Evolutionary conservation across 148 eudicot species (phyloP).

Genomic region (Vaccinium macrocarpon): DNA sequence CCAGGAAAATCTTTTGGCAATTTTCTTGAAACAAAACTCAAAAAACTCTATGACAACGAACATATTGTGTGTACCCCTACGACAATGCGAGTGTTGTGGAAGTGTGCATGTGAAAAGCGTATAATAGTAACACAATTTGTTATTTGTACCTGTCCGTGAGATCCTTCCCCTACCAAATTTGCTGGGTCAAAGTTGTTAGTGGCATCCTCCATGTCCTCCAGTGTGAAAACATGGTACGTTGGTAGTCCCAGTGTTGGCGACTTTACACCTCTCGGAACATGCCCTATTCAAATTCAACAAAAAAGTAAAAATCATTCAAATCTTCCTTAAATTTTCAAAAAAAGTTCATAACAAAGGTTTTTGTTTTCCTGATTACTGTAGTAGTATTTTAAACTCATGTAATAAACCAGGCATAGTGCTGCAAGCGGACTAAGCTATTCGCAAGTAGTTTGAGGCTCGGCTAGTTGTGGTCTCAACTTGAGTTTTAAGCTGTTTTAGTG

Average conservation of each 20-base stretch:
- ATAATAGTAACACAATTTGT: neutral
- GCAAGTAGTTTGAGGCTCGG: too few relatives aligned
- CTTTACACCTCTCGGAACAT: constrained; percentile 55
- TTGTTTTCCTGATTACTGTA: too few relatives aligned
- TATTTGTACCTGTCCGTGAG: constrained; percentile 65
- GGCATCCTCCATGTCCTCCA: constrained; percentile 86
- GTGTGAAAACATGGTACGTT: constrained; percentile 58
- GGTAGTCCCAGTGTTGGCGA: constrained; percentile 65
- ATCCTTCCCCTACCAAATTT: constrained; percentile 59
- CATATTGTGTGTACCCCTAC: neutral
- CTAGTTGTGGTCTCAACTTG: too few relatives aligned
- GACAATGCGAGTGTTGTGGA: neutral
- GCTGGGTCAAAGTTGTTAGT: constrained; percentile 71
- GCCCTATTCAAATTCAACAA: constrained; percentile 37
- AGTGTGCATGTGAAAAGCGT: neutral
- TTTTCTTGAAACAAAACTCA: too few relatives aligned
- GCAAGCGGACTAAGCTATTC: too few relatives aligned
- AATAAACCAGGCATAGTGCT: too few relatives aligned
- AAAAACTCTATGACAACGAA: too few relatives aligned
- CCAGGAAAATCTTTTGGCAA: too few relatives aligned
- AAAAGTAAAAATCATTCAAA: neutral
- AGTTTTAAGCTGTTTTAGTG: too few relatives aligned
- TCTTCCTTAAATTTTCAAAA: neutral
- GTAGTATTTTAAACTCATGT: too few relatives aligned
- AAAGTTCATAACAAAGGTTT: too few relatives aligned